Evolutionary conservation across 129 eudicot genomes (phyloP).

Genomic region (carrot (Daucus carota)): DNA sequence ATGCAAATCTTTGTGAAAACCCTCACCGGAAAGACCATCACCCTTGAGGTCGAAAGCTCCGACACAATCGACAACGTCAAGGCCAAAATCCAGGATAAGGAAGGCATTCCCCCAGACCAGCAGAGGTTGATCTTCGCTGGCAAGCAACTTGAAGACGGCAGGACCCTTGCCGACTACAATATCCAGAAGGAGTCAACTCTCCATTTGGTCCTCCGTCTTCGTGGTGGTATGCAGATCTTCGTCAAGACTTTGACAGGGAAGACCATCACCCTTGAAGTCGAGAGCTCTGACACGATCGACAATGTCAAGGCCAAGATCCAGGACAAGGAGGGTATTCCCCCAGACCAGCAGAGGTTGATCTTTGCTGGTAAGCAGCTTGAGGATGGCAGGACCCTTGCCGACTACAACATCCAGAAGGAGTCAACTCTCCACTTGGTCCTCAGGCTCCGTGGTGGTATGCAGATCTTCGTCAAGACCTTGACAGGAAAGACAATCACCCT

Average conservation of each 20-base stretch:
- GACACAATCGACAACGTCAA: neutral
- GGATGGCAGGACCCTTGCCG: neutral
- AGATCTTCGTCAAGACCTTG: neutral
- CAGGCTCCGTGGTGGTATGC: slow-evolving; percentile 1
- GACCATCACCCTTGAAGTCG: neutral
- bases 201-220: neutral
- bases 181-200: slow-evolving; percentile 1
- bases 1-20: slow-evolving; percentile 9
- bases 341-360: slow-evolving; percentile 8
- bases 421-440: neutral
- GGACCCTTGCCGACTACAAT: neutral
- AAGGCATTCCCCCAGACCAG: slow-evolving; percentile 4
- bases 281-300: neutral
- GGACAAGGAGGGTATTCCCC: slow-evolving; percentile 3
- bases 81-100: slow-evolving; percentile 1
- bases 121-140: slow-evolving; percentile 1
- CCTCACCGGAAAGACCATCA: neutral
- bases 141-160: neutral
- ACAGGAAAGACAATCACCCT: neutral
- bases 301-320: slow-evolving; percentile 4
- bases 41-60: slow-evolving; percentile 1
- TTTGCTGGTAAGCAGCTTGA: neutral
- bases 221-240: slow-evolving; percentile 8
- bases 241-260: neutral
- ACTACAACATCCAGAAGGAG: neutral